Evolutionary conservation across 495 filamentous ascomycete genomes (phyloP).

Genomic region (Evansstolkia leycettana): DNA sequence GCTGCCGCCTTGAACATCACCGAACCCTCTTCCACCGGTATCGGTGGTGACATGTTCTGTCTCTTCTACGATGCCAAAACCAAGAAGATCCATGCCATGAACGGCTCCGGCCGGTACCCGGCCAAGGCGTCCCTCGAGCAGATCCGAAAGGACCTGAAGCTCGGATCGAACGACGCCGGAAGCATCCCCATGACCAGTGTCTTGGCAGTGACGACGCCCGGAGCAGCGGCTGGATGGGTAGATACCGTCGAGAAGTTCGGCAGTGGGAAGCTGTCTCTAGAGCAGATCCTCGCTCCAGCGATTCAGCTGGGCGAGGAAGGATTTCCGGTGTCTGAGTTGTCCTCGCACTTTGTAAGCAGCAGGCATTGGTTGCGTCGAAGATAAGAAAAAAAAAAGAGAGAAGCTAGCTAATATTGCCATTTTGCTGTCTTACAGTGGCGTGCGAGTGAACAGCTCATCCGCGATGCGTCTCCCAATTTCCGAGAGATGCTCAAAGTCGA

Average conservation of each 20-base stretch:
- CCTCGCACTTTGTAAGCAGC: constrained; percentile 53
- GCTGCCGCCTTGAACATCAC: constrained; percentile 87
- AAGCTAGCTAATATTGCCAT: too few species aligned
- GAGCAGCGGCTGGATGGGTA: constrained; percentile 88
- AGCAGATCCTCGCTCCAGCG: constrained; percentile 70
- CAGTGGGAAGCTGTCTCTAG: constrained; percentile 67
- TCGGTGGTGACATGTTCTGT: constrained; percentile 97
- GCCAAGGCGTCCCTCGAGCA: constrained; percentile 54
- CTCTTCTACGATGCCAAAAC: constrained; percentile 82
- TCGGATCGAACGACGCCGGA: constrained; percentile 47
- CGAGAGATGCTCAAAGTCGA: constrained; percentile 75
- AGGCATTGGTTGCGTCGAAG: not conserved
- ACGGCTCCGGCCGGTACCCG: constrained; percentile 80
- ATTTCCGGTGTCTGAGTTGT: constrained; percentile 75
- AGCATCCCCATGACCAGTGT: constrained; percentile 65
- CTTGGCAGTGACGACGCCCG: constrained; percentile 75
- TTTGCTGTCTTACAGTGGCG: constrained; percentile 67
- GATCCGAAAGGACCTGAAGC: constrained; percentile 54
- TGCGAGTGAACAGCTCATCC: constrained; percentile 43
- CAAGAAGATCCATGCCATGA: constrained; percentile 69
- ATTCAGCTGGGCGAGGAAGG: constrained; percentile 82
- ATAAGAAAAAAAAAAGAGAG: not conserved
- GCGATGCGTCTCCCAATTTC: constrained; percentile 66
- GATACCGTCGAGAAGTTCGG: constrained; percentile 88
- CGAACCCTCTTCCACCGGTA: constrained; percentile 88